Evolutionary conservation across 805 yeast genomes (phyloP).

Genomic region (Candida peoriensis): DNA sequence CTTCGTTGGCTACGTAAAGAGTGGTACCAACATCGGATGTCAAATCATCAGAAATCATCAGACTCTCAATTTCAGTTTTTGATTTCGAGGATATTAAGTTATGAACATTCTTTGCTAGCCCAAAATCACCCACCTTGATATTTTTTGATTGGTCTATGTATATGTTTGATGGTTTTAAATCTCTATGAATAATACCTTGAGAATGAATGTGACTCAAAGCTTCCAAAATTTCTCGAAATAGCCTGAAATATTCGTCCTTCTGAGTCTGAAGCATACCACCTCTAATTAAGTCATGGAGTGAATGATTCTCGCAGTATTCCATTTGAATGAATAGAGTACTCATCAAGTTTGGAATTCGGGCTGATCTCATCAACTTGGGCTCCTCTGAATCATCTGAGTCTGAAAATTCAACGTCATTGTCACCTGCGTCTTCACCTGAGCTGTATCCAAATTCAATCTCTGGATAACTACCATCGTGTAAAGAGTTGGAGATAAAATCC

Average conservation of each 20-base stretch:
- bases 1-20: constrained; percentile 88
- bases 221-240: constrained; percentile 81
- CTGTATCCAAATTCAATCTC: constrained; percentile 48
- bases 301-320: constrained; percentile 97
- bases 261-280: constrained; percentile 66
- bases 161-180: constrained; percentile 91
- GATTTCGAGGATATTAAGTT: constrained; percentile 30
- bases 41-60: constrained; percentile 53
- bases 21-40: constrained; percentile 95
- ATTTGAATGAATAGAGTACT: constrained; percentile 90
- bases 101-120: constrained; percentile 88
- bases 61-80: constrained; percentile 20
- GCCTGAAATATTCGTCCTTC: constrained; percentile 82
- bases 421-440: constrained; percentile 18
- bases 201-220: constrained; percentile 89
- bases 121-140: constrained; percentile 95
- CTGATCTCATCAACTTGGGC: constrained; percentile 14
- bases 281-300: constrained; percentile 74
- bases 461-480: constrained; percentile 40
- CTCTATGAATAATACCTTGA: constrained; percentile 93
- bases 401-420: constrained; percentile 18
- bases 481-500: constrained; percentile 67
- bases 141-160: constrained; percentile 88
- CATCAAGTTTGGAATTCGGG: constrained; percentile 23
- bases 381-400: constrained; percentile 4